A percentile compares a stretch with the other conserved stretches of the same genome.
Evolutionary conservation across 208 protist genomes (phyloP).

Genomic region (Trypanosoma melophagium): DNA sequence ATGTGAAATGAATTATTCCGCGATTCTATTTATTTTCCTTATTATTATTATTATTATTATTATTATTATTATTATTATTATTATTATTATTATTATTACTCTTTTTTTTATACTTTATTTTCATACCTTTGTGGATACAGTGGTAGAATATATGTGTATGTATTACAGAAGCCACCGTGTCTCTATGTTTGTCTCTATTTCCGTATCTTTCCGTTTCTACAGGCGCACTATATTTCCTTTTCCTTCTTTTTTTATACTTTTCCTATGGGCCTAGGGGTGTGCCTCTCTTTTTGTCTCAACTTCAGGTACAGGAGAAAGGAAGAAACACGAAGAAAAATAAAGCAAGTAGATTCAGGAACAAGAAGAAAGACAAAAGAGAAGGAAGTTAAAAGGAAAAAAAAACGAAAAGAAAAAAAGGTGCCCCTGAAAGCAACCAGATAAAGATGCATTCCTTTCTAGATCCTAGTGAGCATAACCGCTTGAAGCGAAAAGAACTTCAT

Average conservation of each 20-base stretch:
- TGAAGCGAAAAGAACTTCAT: conserved; percentile 24
- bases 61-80: conserved; percentile 12
- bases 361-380: too few species aligned
- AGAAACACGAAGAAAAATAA: too few species aligned
- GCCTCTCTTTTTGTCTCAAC: not conserved
- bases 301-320: too few species aligned
- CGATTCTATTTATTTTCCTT: not conserved
- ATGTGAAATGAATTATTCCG: not conserved
- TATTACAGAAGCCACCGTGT: not conserved
- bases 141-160: conserved; percentile 5
- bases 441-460: not conserved
- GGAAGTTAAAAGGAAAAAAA: too few species aligned
- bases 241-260: not conserved
- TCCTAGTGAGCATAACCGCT: not conserved
- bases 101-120: not conserved
- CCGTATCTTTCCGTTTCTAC: not conserved
- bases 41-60: conserved; percentile 17
- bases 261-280: not conserved
- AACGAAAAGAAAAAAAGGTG: too few species aligned
- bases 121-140: too few species aligned
- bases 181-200: too few species aligned
- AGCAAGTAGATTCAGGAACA: too few species aligned
- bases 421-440: not conserved
- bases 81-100: conserved; percentile 1
- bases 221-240: not conserved